Percentiles rank a stretch among this genome's conserved stretches.
Conservation (phyloP, 148 eudicot genomes). For the Cornus florida region DNA sequence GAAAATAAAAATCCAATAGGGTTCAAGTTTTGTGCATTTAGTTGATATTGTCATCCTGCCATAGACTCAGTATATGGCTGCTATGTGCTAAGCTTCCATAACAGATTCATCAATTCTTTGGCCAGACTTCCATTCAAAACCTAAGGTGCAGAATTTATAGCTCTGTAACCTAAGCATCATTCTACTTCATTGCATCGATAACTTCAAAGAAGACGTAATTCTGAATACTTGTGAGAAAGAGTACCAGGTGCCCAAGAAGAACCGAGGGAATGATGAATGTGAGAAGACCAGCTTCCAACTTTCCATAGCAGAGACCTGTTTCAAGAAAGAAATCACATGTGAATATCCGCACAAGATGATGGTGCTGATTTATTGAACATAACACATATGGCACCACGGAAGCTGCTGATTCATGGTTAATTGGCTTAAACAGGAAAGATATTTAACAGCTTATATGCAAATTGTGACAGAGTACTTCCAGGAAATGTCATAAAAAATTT, state of each 20-base stretch:
- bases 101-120: neutral
- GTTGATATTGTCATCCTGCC: neutral
- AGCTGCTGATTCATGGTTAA: neutral
- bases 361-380: neutral
- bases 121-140: neutral
- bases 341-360: constrained; percentile 4
- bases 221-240: constrained; percentile 3
- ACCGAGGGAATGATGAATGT: constrained; percentile 77
- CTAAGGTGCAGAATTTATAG: neutral
- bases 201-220: neutral
- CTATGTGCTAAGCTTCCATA: neutral
- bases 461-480: too few species aligned
- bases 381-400: neutral
- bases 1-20: neutral
- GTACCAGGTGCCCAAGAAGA: constrained; percentile 95
- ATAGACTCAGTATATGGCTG: neutral
- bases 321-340: constrained; percentile 9
- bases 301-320: constrained; percentile 96
- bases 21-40: neutral
- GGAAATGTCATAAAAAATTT: too few species aligned
- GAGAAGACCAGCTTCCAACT: constrained; percentile 84
- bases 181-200: neutral
- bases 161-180: neutral
- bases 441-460: too few species aligned
- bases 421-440: too few species aligned